phyloP scores from a whole-genome alignment of 805 yeast species.

The Nakazawaea molendinolei region DNA sequence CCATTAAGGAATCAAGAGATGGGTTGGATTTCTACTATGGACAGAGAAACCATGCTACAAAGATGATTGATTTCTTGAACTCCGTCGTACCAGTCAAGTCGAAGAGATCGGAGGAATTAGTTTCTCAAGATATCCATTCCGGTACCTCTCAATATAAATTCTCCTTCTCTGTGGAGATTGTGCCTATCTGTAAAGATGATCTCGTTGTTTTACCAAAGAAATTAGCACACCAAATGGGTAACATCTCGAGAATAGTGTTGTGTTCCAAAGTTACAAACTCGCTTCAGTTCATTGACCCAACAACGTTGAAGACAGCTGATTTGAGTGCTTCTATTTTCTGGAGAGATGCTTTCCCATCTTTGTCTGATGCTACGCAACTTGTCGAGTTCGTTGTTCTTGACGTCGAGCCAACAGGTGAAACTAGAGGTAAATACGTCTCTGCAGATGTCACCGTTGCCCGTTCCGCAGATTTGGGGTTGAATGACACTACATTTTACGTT shows the following conservation, averaged over 20 bases:
- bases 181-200: slow-evolving; percentile 96
- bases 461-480: slow-evolving; percentile 79
- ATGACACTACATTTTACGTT: slow-evolving; percentile 75
- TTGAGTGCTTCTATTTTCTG: slow-evolving; percentile 66
- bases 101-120: slow-evolving; percentile 84
- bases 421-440: slow-evolving; percentile 68
- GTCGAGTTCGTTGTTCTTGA: slow-evolving; percentile 87
- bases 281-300: slow-evolving; percentile 82
- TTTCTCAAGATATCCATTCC: slow-evolving; percentile 87
- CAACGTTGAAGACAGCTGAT: slow-evolving; percentile 72
- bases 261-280: slow-evolving; percentile 82
- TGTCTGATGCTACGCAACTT: slow-evolving; percentile 70
- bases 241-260: slow-evolving; percentile 71
- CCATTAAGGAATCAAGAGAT: slow-evolving; percentile 87
- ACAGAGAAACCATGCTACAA: slow-evolving; percentile 84
- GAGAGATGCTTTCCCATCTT: slow-evolving; percentile 73
- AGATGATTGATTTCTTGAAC: slow-evolving; percentile 84
- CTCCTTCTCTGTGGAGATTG: slow-evolving; percentile 87
- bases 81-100: slow-evolving; percentile 80
- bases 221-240: slow-evolving; percentile 77
- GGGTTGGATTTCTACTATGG: slow-evolving; percentile 93
- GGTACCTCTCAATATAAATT: slow-evolving; percentile 86
- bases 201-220: slow-evolving; percentile 86
- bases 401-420: slow-evolving; percentile 84
- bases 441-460: slow-evolving; percentile 94